Evolutionary conservation across 352 stramenopile genomes (phyloP), one percentile per base, ranked within the genome.

Genomic region (Pythium folliculosum): DNA sequence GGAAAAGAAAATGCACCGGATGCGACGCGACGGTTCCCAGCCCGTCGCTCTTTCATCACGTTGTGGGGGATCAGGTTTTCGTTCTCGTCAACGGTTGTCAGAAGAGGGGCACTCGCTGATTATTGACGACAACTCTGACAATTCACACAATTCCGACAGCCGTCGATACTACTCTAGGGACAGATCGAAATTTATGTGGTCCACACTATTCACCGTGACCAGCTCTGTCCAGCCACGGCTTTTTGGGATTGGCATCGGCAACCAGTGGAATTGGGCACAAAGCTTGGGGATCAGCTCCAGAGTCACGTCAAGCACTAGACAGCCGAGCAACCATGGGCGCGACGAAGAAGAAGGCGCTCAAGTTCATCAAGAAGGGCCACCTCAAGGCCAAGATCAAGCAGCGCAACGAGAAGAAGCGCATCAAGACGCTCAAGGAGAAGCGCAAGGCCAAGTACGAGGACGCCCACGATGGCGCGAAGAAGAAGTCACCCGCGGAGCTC

Each of bases 281-380:
- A 53, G 47, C 47, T 53, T 32, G 27, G 27, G n/a, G 3, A 43
- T 43, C 37, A 43, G 10, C 37, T 12, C 6, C 35, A 40, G 35
- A 40, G 35, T 6, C 35, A 40, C 6, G 35, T 12, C 27, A 47
- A 19, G 40, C 13, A 47, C 14, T n/a, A 5, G 12, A 19, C 27
- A 50, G 7, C 25, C 16, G 13, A 30, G 50, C 51, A 60, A 64
- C 63, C 59, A 72, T 66, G 52, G 83, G 81, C 47, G 73, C 77
- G 38, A 91, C 91, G 79, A 95, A 95, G 82, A 95, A 95, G 84
- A 93, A 93, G 73, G 78, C 85, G 59, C 63, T 72, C 59, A 95
- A 95, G 75, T 95, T 95, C 70, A 89, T 95, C 63, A 83, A 84
- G 50, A 95, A 95, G 67, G 87, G 87, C 30, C 70, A 92, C 67